A percentile compares a stretch with the other conserved stretches of the same genome.
Conservation (phyloP, 2,329 filamentous ascomycete genomes). For the Ophiobolus disseminans region DNA sequence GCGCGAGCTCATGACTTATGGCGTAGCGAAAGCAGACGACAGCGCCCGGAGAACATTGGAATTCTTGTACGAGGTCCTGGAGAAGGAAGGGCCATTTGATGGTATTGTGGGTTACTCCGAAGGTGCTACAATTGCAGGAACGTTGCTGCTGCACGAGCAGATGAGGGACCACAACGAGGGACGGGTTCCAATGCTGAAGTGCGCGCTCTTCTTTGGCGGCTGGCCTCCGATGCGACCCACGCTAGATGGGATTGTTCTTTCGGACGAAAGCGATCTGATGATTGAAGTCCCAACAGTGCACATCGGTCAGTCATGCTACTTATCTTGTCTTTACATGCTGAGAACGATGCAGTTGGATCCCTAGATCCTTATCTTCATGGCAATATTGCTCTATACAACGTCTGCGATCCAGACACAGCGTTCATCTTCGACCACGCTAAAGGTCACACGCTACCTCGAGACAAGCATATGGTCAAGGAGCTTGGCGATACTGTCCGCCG, state of each 20-base stretch:
- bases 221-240: constrained; percentile 52
- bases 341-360: constrained; percentile 26
- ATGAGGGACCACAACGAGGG: constrained; percentile 23
- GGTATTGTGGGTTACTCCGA: constrained; percentile 69
- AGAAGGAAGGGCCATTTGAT: constrained; percentile 49
- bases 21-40: constrained; percentile 41
- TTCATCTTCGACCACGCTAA: constrained; percentile 71
- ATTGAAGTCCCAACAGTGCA: constrained; percentile 54
- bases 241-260: constrained; percentile 42
- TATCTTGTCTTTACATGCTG: neutral
- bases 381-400: constrained; percentile 66
- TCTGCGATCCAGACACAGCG: constrained; percentile 66
- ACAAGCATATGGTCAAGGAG: constrained; percentile 40
- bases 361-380: constrained; percentile 67
- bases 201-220: constrained; percentile 58
- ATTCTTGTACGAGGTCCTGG: constrained; percentile 28
- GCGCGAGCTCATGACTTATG: constrained; percentile 56
- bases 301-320: constrained; percentile 28
- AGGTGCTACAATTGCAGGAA: constrained; percentile 64
- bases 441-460: constrained; percentile 65
- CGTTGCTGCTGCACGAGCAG: constrained; percentile 33
- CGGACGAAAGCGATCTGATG: constrained; percentile 50
- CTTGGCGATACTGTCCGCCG: constrained; percentile 36
- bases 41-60: constrained; percentile 28
- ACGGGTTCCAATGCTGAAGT: constrained; percentile 46